Evolutionary conservation across 805 yeast species (phyloP), one percentile per base, ranked within the genome.

Genomic region (Kazachstania martiniae): DNA sequence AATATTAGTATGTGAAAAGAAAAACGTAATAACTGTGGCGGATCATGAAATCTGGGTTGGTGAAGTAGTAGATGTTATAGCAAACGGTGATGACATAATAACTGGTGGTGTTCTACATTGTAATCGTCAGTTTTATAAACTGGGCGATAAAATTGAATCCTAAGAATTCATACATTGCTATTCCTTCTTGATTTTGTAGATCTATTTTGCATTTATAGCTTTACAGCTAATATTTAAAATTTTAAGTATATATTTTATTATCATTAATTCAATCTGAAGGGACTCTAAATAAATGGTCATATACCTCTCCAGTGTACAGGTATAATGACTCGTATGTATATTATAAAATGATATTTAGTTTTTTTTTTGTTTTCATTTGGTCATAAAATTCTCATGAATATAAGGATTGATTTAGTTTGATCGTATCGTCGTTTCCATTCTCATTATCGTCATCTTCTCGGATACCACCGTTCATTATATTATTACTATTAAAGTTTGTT

Each of bases 21-120:
- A 55, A 28, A 59, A 64, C 17, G 70, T 68, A 4, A 65, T 80
- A 31, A 52, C 53, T 8, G 77, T 85, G 1, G 86, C 81, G 38
- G 85, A 81, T 48, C 97, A 89, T 58, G 95, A 87, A 51, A 74
- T 89, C 3, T 84, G 95, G 91, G 73, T 86, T 4, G 95, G 84
- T 3, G 67, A 72, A 38, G 93, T 89, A 4, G 58, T 63, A 23
- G 79, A 79, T 25, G 70, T 80, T 3, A 41, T 69, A 9, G 47
- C 46, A 0, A 41, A 42, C 8, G 43, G 36, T 7, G 44, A 33
- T 19, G 61, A 24, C 6, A 34, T 23, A 5, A 14, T 39, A 24
- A 59, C 70, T 3, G 87, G 87, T 12, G 89, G 89, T 0, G 51
- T 81, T 27, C 46, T 81, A 12, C 78, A 78, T 43, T 78, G 69